Percentiles rank a stretch among this genome's conserved stretches.
phyloP scores from a whole-genome alignment of 2,329 filamentous ascomycete genomes.

The Cladosporium austrohemisphaericum region DNA sequence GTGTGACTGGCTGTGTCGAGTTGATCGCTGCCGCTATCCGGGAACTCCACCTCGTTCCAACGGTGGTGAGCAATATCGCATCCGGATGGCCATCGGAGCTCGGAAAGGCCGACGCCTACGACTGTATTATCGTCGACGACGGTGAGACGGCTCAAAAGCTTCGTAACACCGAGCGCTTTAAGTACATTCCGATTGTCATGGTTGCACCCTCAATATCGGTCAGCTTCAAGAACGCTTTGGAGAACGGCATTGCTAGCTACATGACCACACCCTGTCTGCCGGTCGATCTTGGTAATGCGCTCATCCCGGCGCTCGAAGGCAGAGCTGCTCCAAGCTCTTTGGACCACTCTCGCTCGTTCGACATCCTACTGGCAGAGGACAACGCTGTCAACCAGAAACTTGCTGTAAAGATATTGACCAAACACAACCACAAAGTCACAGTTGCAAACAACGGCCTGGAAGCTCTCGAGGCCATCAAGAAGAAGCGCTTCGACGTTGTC shows the following conservation, averaged over 20 bases:
- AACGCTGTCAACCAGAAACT: slow-evolving; percentile 96
- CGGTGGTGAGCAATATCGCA: slow-evolving; percentile 73
- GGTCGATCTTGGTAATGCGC: slow-evolving; percentile 91
- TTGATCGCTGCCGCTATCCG: slow-evolving; percentile 75
- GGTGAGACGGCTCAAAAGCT: slow-evolving; percentile 84
- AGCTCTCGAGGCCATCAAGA: slow-evolving; percentile 86
- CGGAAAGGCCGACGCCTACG: slow-evolving; percentile 65
- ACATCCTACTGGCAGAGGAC: slow-evolving; percentile 92
- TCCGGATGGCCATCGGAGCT: slow-evolving; percentile 49
- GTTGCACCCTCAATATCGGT: slow-evolving; percentile 86
- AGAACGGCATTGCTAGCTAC: slow-evolving; percentile 96
- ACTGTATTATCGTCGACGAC: slow-evolving; percentile 93
- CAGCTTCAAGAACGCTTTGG: slow-evolving; percentile 86
- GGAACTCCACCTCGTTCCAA: slow-evolving; percentile 72
- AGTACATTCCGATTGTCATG: slow-evolving; percentile 94
- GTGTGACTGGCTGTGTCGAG: slow-evolving; percentile 70
- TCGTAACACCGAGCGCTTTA: slow-evolving; percentile 87
- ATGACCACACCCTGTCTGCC: slow-evolving; percentile 96
- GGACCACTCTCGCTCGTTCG: slow-evolving; percentile 91
- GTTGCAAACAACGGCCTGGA: slow-evolving; percentile 95
- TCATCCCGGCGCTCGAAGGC: slow-evolving; percentile 92
- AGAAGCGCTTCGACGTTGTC: slow-evolving; percentile 90
- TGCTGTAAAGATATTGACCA: slow-evolving; percentile 94
- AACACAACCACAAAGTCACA: slow-evolving; percentile 88
- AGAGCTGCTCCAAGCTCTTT: slow-evolving; percentile 85